Conservation (phyloP, 2,329 filamentous ascomycete genomes). For the Talaromyces sp. region DNA sequence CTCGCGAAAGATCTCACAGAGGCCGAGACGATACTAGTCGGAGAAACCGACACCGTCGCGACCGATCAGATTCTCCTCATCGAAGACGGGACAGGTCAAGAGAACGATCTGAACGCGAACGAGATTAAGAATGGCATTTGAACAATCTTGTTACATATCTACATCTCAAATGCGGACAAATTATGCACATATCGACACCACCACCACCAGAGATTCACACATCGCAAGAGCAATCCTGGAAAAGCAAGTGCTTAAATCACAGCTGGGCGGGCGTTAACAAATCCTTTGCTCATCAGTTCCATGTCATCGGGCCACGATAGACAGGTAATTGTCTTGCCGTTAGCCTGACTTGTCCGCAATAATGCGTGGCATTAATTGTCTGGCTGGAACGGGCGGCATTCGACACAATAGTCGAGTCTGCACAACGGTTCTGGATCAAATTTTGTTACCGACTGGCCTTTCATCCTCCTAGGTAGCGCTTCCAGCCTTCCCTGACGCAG, state of each 20-base stretch:
- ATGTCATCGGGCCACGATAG: too few species aligned
- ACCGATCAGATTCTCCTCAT: slow-evolving; percentile 13
- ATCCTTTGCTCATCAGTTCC: background rate
- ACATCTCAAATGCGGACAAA: background rate
- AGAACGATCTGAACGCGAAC: slow-evolving; percentile 30
- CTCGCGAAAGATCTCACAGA: slow-evolving; percentile 33
- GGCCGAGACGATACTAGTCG: slow-evolving; percentile 26
- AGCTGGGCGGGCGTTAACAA: slow-evolving; percentile 20
- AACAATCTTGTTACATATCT: slow-evolving; percentile 1
- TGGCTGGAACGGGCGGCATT: too few species aligned
- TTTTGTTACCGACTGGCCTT: background rate
- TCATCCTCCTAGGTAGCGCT: slow-evolving; percentile 63
- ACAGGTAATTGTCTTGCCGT: too few species aligned
- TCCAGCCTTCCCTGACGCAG: slow-evolving; percentile 75
- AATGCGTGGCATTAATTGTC: too few species aligned
- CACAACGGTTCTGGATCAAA: slow-evolving; percentile 19
- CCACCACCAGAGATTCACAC: slow-evolving; percentile 2
- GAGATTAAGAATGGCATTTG: slow-evolving; percentile 22
- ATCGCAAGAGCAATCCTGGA: slow-evolving; percentile 1
- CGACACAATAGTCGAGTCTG: slow-evolving; percentile 3
- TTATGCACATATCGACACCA: slow-evolving; percentile 7
- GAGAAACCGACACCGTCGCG: slow-evolving; percentile 25
- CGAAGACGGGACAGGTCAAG: slow-evolving; percentile 18
- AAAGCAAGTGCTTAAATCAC: background rate
- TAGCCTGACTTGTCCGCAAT: too few species aligned